Evolutionary conservation across 768 basidiomycete genomes (phyloP).

Genomic region (Boletus tylopilopsis): DNA sequence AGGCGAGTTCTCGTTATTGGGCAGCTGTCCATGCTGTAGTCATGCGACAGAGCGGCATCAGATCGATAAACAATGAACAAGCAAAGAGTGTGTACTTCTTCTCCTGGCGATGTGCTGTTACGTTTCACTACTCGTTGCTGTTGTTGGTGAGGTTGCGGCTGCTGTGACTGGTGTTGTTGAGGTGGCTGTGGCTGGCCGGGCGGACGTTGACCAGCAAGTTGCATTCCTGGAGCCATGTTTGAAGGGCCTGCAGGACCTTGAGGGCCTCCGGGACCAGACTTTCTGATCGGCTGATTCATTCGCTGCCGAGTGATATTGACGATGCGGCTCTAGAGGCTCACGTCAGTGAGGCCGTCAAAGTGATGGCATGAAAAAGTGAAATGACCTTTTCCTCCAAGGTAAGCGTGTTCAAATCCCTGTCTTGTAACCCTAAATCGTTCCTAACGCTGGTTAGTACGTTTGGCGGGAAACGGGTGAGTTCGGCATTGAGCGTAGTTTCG

Average conservation of each 20-base stretch:
- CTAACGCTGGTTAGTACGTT: conserved; percentile 34
- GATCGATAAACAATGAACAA: neutral
- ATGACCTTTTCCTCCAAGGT: conserved; percentile 59
- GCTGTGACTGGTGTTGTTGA: conserved; percentile 28
- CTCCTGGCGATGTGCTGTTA: conserved; percentile 59
- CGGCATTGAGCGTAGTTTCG: conserved; percentile 33
- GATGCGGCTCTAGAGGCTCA: conserved; percentile 35
- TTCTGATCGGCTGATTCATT: conserved; percentile 16
- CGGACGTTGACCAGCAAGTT: conserved; percentile 40
- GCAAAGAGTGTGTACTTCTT: conserved; percentile 43
- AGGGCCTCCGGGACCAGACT: conserved; percentile 28
- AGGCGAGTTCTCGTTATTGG: conserved; percentile 51
- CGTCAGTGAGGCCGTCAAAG: conserved; percentile 8
- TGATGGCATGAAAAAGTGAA: conserved; percentile 5
- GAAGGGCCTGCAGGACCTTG: conserved; percentile 27
- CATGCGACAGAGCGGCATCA: conserved; percentile 1
- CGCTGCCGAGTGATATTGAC: conserved; percentile 27
- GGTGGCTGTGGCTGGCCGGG: conserved; percentile 26
- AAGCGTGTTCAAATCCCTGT: conserved; percentile 44
- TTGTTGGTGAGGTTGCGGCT: conserved; percentile 19
- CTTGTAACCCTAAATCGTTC: conserved; percentile 40
- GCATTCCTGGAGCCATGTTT: conserved; percentile 32
- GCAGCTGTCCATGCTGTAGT: conserved; percentile 43
- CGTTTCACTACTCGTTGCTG: conserved; percentile 40
- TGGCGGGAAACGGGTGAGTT: conserved; percentile 41